These are phyloP conservation scores for Schoenoplectus triqueter DNA, from an alignment of 202 grass and related monocot species.

Conservation along the genomic window DNA sequence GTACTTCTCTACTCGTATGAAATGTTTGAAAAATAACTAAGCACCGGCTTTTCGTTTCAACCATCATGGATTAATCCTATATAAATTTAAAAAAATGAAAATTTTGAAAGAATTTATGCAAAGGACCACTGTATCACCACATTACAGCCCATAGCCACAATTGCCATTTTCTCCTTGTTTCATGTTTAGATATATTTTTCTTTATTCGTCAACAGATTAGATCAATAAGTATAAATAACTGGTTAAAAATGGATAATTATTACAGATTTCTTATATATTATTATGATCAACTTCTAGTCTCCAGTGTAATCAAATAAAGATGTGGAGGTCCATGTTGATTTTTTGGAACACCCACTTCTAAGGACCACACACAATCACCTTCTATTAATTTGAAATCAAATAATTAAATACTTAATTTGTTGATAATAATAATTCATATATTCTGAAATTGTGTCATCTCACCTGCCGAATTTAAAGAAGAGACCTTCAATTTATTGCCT, in stretches of 20 bases:
- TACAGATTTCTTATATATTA: neutral
- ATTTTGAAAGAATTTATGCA: no score
- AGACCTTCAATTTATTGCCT: neutral
- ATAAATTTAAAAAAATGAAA: no score
- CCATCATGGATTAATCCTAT: no score
- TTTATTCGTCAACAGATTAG: neutral
- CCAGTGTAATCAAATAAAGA: neutral
- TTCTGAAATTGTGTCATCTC: conserved; percentile 1
- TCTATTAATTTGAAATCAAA: neutral
- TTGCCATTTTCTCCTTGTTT: neutral
- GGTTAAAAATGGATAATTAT: neutral
- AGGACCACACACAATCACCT: neutral
- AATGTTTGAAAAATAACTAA: neutral
- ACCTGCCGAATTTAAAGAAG: neutral
- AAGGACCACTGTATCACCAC: no score
- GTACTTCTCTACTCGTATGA: neutral
- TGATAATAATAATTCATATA: neutral
- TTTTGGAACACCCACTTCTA: neutral
- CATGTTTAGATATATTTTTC: neutral
- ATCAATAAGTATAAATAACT: neutral
- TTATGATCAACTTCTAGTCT: neutral
- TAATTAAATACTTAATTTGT: neutral
- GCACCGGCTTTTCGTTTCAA: neutral
- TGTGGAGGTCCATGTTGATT: conserved; percentile 1
- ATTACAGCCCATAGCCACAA: no score